These are phyloP conservation scores for Bjerkandera adusta DNA, from an alignment of 1,284 basidiomycete genomes.

Conservation along the genomic window DNA sequence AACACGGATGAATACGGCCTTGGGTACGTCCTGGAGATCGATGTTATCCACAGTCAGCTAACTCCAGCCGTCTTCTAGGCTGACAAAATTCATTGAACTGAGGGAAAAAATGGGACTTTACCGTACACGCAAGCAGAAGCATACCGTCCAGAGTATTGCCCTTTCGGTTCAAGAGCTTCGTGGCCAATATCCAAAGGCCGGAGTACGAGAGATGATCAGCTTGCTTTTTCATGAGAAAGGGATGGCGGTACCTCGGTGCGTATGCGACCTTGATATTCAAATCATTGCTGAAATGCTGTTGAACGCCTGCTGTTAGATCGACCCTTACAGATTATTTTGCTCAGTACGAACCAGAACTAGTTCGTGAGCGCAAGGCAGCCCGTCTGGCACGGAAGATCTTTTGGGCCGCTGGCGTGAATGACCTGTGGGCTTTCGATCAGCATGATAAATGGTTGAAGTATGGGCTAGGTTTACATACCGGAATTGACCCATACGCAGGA, in stretches of 20 bases:
- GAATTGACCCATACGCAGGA: conserved; percentile 34
- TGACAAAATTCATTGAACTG: background rate
- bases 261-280: background rate
- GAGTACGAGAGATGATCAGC: background rate
- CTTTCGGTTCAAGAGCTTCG: background rate
- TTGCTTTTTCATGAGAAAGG: background rate
- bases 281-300: background rate
- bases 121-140: conserved; percentile 1
- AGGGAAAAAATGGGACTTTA: background rate
- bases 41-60: background rate
- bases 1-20: background rate
- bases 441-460: conserved; percentile 42
- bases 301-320: background rate
- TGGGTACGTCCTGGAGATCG: background rate
- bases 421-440: conserved; percentile 36
- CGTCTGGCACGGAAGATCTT: conserved; percentile 27
- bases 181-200: background rate
- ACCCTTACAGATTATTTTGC: background rate
- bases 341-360: background rate
- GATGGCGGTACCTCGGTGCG: background rate
- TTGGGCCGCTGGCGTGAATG: conserved; percentile 37
- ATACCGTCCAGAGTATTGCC: background rate
- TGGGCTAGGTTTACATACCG: conserved; percentile 34
- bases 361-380: background rate
- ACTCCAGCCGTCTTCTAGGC: background rate